A percentile compares a stretch with the other conserved stretches of the same genome.
These are phyloP conservation scores for Ophiosphaerella herpotricha DNA, from an alignment of 2,329 filamentous ascomycete species.

Conservation along the genomic window DNA sequence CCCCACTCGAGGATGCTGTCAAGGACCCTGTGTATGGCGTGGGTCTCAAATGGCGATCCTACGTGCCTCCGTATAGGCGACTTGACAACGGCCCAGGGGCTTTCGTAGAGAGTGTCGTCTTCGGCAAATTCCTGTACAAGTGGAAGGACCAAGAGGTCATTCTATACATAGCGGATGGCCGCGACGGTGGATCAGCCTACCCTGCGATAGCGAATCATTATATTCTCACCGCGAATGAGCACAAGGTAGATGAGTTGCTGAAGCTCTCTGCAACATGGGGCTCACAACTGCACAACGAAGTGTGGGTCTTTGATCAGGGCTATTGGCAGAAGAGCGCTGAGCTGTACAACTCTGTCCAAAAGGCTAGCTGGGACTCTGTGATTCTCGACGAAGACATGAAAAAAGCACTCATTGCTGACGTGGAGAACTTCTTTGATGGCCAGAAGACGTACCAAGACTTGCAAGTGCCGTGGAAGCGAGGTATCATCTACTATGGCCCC, in stretches of 20 bases:
- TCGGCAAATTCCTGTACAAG: conserved; percentile 53
- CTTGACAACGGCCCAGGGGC: conserved; percentile 43
- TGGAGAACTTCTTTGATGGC: conserved; percentile 66
- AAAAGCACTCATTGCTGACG: conserved; percentile 65
- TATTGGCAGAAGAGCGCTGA: conserved; percentile 66
- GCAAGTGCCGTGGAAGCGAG: conserved; percentile 72
- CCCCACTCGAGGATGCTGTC: conserved; percentile 48
- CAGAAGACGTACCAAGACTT: conserved; percentile 63
- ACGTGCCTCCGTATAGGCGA: conserved; percentile 46
- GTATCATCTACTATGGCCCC: conserved; percentile 69
- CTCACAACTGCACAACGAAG: conserved; percentile 63
- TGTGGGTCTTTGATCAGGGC: conserved; percentile 69
- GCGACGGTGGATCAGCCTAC: conserved; percentile 44
- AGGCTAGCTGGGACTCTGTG: conserved; percentile 65
- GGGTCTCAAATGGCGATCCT: conserved; percentile 44
- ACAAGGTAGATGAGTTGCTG: conserved; percentile 57
- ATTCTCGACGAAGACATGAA: conserved; percentile 71
- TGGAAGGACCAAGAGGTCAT: conserved; percentile 52
- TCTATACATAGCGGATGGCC: conserved; percentile 48
- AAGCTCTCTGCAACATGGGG: conserved; percentile 61
- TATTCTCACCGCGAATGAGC: conserved; percentile 45
- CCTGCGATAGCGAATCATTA: conserved; percentile 48
- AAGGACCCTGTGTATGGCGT: conserved; percentile 43
- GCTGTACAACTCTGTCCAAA: conserved; percentile 58
- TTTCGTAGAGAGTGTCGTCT: conserved; percentile 46